Evolutionary conservation across 1,139 yeast genomes (phyloP), one percentile per base, ranked within the genome.

Genomic region (Yamadazyma atlantica): DNA sequence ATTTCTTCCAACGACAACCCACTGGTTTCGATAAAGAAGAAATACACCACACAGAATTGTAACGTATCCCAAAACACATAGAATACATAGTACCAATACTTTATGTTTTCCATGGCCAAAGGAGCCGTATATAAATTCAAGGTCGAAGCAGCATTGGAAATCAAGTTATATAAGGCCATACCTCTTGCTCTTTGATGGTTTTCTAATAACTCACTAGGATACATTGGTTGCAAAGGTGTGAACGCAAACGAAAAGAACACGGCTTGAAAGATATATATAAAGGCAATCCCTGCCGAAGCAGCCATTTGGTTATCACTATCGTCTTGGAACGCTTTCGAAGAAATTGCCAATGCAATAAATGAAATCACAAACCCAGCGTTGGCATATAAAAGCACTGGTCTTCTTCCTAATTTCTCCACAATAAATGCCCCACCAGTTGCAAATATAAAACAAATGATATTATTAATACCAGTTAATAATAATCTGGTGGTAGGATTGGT

Each of bases 11-110:
- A 50, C 3, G 54, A 44, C 44, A 53, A 52, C 4, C 57, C 56
- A 29, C 54, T 55, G 11, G 64, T 59, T 39, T 58, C 64, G n/a
- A 57, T 54, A 41, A 56, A 59, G 50, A 51, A 48, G 46, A 58
- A 58, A 45, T 53, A 58, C 29, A 58, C 49, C n/a, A 58, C 40
- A 3, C 32, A 22, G 4, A 44, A 44, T 32, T 51, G 53, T 22
- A 51, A 38, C 3, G 48, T 15, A 39, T 53, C 55, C 55, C 54
- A 52, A 27, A 51, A 44, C 7, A 45, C 54, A 31, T 37, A 54
- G 35, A 54, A 50, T 4, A 51, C 54, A 30, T 50, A 54, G 31
- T 48, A 53, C 54, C 55, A 52, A 32, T 48, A 49, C 3, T 39
- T 39, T 29, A 53, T 54, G 26, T 49, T 53, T 29, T 49, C 35